Conservation (phyloP, 164 flowering plant genomes). For the Hamamelis virginiana region DNA sequence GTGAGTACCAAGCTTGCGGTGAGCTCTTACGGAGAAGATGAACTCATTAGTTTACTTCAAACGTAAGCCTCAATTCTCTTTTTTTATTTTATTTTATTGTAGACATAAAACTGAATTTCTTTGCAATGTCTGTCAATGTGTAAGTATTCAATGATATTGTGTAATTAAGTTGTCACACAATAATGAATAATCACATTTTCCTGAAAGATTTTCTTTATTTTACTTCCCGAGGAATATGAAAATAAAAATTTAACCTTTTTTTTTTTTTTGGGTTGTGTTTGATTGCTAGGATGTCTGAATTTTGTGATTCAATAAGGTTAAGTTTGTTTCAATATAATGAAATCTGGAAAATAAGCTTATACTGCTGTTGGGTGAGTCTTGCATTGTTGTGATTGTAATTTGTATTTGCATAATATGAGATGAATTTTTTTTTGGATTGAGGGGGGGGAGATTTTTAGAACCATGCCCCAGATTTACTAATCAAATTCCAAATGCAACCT, state of each 20-base stretch:
- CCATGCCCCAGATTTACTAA: neutral
- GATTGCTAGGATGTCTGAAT: neutral
- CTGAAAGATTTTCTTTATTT: neutral
- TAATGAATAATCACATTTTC: neutral
- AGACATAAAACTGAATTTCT: no score
- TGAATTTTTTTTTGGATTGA: no score
- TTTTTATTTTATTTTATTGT: neutral
- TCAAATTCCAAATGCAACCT: neutral
- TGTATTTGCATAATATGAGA: no score
- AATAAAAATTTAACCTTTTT: no score
- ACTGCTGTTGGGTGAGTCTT: neutral
- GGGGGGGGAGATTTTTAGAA: neutral
- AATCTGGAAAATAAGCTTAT: no score
- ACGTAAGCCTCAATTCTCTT: slow-evolving; percentile 46
- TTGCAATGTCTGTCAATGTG: no score
- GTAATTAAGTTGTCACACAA: neutral
- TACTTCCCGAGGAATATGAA: no score
- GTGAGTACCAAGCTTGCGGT: slow-evolving; percentile 69
- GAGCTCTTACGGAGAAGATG: slow-evolving; percentile 89
- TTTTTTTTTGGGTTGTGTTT: neutral
- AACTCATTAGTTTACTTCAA: slow-evolving; percentile 85
- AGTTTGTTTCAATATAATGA: neutral
- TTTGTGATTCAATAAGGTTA: neutral
- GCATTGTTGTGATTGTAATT: neutral
- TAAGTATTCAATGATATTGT: no score